Base-by-base conservation (phyloP, 768 basidiomycete species). In the Zangia roseola region DNA sequence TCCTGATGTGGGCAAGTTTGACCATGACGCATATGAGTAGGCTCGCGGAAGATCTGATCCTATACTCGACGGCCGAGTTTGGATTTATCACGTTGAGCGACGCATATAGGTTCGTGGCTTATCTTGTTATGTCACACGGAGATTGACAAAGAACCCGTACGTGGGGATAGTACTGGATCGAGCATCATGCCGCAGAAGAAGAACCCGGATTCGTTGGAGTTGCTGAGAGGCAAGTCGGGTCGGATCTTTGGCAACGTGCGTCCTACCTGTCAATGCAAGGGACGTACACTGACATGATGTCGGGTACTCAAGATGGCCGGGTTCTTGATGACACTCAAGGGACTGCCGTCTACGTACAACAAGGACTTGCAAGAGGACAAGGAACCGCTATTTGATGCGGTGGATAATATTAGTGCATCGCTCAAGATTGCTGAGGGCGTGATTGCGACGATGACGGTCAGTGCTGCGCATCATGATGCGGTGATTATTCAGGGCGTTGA, bases 131-230 rank as follows among this genome's bases (percentile, higher is more conserved):
- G 16, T 45, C 42, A 10, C n/a, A 4, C n/a, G 5, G 5, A 19
- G 31, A 36, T 40, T 42, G 50, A 49, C 40, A 16, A 17, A 30
- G 41, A 36, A 24, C n/a, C 7, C 2, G 21, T 34, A 9, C 34
- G 34, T 36, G 36, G 10, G 37, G 5, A 23, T 56, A 97, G 94
- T 65, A 99, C 97, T 37, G 97, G 97, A 7, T 97, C 94, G 34
- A 97, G 94, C 57, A 97, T 99, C 65, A 99, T 99, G 97, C 97
- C 97, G 6, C 97, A 98, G 66, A 98, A 99, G 75, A 99, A 98
- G 73, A 97, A 97, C 63, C 91, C 94, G 0, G 97, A 98, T 67
- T 97, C 95, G 10, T 74, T 97, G 46, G 97, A 99, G 69, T 77
- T 99, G 19, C 75, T 99, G 49, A 84, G 97, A 49, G 97, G 97